Evolutionary conservation across 805 yeast species (phyloP), one percentile per base, ranked within the genome.

Genomic region (Starmera dryadoides): DNA sequence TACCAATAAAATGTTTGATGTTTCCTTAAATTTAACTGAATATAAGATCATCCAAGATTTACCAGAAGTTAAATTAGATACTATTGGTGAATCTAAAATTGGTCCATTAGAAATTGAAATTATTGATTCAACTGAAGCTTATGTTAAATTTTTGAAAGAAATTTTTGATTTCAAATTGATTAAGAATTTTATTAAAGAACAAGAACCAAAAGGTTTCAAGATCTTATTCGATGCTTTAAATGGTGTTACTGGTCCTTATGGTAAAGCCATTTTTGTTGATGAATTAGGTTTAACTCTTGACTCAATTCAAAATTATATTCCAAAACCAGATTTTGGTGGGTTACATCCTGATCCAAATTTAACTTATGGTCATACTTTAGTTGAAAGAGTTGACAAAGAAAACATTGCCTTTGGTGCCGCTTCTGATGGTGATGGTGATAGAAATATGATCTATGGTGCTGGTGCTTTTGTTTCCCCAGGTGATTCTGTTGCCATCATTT

Each of bases 371-470:
- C 77, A 73, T 43, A 79, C 95, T 16, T 71, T 91, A 46, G 98
- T 91, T 17, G 82, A 77, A 26, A 73, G 74, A 47, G 98, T 91
- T n/a, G 97, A 93, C 56, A 57, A 62, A 17, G 84, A 84, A 42
- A 66, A 77, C 42, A 85, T 89, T 48, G 85, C 91, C 7, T 91
- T 91, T 59, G 98, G 98, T 47, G 98, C 98, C 30, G 98, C 98
- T 8, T 84, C 95, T n/a, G 98, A 87, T 59, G 98, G 98, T 62
- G 98, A 91, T 54, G 98, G 98, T 62, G 98, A 91, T 60, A 79
- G 98, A 67, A 91, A 91, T 62, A 91, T 91, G 98, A 91, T 91
- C 55, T 93, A 93, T 62, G 98, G 98, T 43, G 87, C 86, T 31
- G 83, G 83, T 35, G 76, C 97, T 2, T 91, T 91, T 62, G 98